These are phyloP conservation scores for Themeda triandra DNA, from an alignment of 176 grass and related monocot genomes.

Conservation along the genomic window DNA sequence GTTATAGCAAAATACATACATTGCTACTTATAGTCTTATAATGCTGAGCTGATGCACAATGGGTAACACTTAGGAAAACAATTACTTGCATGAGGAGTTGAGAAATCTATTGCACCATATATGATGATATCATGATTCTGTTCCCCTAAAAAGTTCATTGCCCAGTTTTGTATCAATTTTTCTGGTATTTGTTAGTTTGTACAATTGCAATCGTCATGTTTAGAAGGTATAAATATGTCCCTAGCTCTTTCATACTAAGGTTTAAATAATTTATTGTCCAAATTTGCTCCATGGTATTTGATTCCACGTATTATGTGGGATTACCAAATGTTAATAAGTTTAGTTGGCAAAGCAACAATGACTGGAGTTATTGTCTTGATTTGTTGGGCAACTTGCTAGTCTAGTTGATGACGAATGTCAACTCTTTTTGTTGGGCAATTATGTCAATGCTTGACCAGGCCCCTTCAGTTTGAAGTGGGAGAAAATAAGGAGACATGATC, in stretches of 20 bases:
- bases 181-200: background rate
- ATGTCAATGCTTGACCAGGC: too few species aligned
- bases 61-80: background rate
- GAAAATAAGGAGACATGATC: too few species aligned
- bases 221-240: background rate
- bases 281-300: background rate
- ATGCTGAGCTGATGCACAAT: slow-evolving; percentile 5
- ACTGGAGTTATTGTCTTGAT: background rate
- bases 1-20: background rate
- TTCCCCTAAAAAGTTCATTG: background rate
- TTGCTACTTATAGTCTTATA: background rate
- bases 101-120: background rate
- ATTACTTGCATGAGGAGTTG: background rate
- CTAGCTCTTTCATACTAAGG: background rate
- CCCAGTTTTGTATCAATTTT: background rate
- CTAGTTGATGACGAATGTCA: background rate
- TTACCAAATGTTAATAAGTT: background rate
- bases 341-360: background rate
- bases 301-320: background rate
- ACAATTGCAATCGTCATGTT: background rate
- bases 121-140: background rate
- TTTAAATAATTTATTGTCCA: background rate
- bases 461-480: too few species aligned
- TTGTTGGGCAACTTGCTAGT: background rate
- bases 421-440: too few species aligned